Conservation (phyloP, 805 yeast species). For the Diddensiella caesifluorescens region DNA sequence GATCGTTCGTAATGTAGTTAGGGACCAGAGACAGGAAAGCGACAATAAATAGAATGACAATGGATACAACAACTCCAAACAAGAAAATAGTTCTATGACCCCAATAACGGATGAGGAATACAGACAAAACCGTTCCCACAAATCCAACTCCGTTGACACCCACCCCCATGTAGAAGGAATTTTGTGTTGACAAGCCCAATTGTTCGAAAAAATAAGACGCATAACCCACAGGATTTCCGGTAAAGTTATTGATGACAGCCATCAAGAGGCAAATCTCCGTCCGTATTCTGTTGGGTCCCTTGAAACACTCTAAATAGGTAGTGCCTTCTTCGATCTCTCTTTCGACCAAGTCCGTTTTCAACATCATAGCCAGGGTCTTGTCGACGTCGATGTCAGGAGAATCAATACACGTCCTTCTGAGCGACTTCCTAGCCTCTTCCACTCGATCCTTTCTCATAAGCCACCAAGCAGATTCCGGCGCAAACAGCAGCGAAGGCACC, state of each 20-base stretch:
- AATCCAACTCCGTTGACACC: conserved; percentile 12
- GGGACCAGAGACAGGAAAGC: conserved; percentile 16
- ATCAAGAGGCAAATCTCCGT: conserved; percentile 38
- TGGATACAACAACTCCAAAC: conserved; percentile 12
- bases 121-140: conserved; percentile 28
- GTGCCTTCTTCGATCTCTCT: conserved; percentile 11
- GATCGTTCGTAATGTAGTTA: conserved; percentile 7
- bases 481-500: conserved; percentile 37
- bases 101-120: conserved; percentile 17
- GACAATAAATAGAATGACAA: conserved; percentile 12
- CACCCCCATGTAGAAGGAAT: conserved; percentile 40
- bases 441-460: conserved; percentile 38
- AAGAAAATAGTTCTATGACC: conserved; percentile 21
- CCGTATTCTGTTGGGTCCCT: conserved; percentile 11
- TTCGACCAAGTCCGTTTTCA: conserved; percentile 34
- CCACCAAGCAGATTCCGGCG: conserved; percentile 56
- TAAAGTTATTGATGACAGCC: conserved; percentile 35
- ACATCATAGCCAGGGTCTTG: conserved; percentile 13
- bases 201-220: conserved; percentile 44
- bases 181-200: conserved; percentile 28
- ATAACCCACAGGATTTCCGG: conserved; percentile 33
- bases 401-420: conserved; percentile 39
- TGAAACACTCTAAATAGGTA: conserved; percentile 12
- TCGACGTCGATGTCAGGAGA: conserved; percentile 31
- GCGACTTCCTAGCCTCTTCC: conserved; percentile 40